Evolutionary conservation across 148 eudicot genomes (phyloP).

Genomic region (Amaranthus cruentus): DNA sequence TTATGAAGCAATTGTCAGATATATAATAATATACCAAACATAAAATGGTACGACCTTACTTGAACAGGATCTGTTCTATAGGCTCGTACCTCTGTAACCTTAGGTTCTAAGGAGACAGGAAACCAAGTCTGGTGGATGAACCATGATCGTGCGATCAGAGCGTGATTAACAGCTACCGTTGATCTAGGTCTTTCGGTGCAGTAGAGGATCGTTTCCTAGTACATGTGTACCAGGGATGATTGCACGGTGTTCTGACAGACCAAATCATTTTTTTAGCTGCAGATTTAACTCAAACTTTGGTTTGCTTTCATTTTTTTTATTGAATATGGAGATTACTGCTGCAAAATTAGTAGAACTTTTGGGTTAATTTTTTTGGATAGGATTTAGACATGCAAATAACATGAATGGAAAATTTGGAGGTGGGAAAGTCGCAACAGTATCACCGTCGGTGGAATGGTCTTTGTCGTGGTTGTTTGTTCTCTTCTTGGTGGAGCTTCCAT

Average conservation of each 20-base stretch:
- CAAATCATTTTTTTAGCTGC: not conserved
- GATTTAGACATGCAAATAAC: not conserved
- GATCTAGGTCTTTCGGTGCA: not conserved
- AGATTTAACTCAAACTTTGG: not conserved
- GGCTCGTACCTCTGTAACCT: not conserved
- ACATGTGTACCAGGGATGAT: not conserved
- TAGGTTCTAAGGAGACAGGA: too few species aligned
- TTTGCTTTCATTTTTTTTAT: too few species aligned
- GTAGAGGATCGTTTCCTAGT: constrained; percentile 10
- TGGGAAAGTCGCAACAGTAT: constrained; percentile 51
- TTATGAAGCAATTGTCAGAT: too few species aligned
- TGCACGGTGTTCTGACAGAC: constrained; percentile 6
- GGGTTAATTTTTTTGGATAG: not conserved
- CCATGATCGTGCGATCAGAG: not conserved
- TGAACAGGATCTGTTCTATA: not conserved
- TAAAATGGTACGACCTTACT: constrained; percentile 39
- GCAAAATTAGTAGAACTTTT: not conserved
- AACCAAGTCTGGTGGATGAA: not conserved
- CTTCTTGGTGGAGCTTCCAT: constrained; percentile 47
- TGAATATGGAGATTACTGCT: not conserved
- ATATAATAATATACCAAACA: constrained; percentile 23
- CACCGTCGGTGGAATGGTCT: constrained; percentile 81
- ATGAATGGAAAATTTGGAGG: constrained; percentile 57
- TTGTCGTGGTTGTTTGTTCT: constrained; percentile 41
- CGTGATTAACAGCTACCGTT: constrained; percentile 3